Base-by-base conservation (phyloP, 2,329 filamentous ascomycete species). In the Apiospora phragmitis region DNA sequence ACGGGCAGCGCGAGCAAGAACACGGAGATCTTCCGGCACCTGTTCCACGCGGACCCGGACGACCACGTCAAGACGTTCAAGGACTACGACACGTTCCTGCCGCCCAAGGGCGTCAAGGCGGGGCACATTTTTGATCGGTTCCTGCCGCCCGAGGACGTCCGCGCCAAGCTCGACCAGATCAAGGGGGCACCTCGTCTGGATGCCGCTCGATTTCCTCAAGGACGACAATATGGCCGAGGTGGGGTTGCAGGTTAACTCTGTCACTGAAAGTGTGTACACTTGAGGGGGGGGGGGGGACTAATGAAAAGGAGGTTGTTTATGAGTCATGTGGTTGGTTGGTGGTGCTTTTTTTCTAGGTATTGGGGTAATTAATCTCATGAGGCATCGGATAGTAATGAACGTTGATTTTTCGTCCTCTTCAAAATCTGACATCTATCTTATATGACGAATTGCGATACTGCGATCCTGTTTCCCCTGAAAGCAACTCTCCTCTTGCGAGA, bases 121-220 rank as follows among this genome's bases (percentile, higher is more conserved):
- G 95, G 96, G 0, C 96, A 98, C 81, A 86, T 98, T 71, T 97
- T 93, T 76, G 94, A 97, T 79, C 89, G 89, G 71, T 94, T 92
- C 81, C 87, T 92, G 80, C 92, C 93, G 0, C 88, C 90, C 0
- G 85, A 91, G 32, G 91, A 97, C 70, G 90, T 96, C 8, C 88
- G 93, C 21, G 80, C 87, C 74, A 94, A 95, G 80, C 84, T 98
- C 67, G 91, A 94, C 76, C 87, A 92, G 77, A 90, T 98, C 75
- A 91, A 90, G 82, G 95, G 95, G 95, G 0, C 95, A 98, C 83
- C 81, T 98, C 51, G 95, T 98, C 8, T 97, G 94, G 93, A 95
- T 97, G 91, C 94, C 94, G n/a, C 81, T 98, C 77, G 89, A 94
- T 65, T 98, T 97, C 79, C 81, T 98, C 78, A 87, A 89, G 76